phyloP scores from a whole-genome alignment of 352 stramenopile species.

The Pythium sp. region DNA sequence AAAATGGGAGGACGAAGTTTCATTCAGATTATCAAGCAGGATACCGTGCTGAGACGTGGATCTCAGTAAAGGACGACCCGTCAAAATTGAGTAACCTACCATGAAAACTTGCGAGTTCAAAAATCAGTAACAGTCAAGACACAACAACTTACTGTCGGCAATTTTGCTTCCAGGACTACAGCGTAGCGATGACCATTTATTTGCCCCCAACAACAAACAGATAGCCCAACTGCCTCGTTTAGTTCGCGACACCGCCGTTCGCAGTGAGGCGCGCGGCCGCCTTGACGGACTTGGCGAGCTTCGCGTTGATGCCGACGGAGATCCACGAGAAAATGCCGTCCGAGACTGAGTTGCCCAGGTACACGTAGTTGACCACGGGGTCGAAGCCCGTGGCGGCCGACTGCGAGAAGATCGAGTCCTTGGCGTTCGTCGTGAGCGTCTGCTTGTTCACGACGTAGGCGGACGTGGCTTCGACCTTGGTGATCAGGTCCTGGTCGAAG shows the following conservation, averaged over 20 bases:
- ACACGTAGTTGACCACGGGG: conserved; percentile 15
- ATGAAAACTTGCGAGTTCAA: not conserved
- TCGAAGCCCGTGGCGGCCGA: conserved; percentile 12
- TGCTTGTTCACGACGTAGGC: conserved; percentile 14
- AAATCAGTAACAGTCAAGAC: not conserved
- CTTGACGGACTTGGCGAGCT: conserved; percentile 6
- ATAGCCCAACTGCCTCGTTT: not conserved
- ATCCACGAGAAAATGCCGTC: conserved; percentile 27
- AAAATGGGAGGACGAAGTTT: not conserved
- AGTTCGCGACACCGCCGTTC: conserved; percentile 9
- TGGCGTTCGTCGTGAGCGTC: conserved; percentile 15
- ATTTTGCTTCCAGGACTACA: not conserved
- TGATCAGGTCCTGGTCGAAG: conserved; percentile 12
- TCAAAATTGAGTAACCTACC: not conserved
- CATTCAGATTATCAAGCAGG: not conserved
- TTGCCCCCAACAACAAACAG: not conserved
- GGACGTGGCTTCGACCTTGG: not conserved
- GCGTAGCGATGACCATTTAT: not conserved
- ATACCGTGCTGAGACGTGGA: too few species aligned
- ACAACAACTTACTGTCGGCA: not conserved
- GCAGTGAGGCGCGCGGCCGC: conserved; percentile 2
- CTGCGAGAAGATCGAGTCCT: conserved; percentile 16
- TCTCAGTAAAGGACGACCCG: too few species aligned
- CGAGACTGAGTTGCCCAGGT: conserved; percentile 18
- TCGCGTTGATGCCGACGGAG: conserved; percentile 22